Base-by-base conservation (phyloP, 2,329 filamentous ascomycete species). In the Cladophialophora chaetospira region DNA sequence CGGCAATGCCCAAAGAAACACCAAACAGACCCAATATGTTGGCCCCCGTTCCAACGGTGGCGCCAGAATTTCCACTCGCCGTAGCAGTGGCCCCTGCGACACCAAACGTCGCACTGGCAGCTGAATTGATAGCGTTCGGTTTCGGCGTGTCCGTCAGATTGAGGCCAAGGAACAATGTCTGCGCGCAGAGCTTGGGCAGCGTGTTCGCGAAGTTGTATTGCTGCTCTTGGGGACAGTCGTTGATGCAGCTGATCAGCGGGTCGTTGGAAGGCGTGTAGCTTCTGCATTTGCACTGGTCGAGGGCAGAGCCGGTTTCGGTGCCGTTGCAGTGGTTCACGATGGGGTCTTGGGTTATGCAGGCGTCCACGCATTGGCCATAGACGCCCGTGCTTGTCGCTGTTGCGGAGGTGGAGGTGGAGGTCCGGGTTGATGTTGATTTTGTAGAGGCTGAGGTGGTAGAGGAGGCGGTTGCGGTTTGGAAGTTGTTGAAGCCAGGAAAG, bases 241-340 rank as follows among this genome's bases (percentile, higher is more conserved):
- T 31, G 36, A 61, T 29, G 35, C 58, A 61, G 25, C 3, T n/a
- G 55, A 58, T 56, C 17, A 54, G 23, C 4, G 47, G 51, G 47
- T 58, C 55, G 33, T 42, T 23, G 31, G 21, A 40, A 11, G 53
- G 55, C 3, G 26, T 26, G 58, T 47, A 61, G 38, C 38, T 51
- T 9, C 11, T 33, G 38, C 58, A 61, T 38, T 26, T 40, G 48
- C 58, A 61, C 42, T 53, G 21, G 31, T 58, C 58, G 13, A 61
- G 58, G 1, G 55, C 58, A 5, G 35, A 23, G 21, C 58, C 58
- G 35, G 55, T 51, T 44, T 61, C 58, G 55, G 42, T 53, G 51
- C 55, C 58, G 25, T 57, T 47, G 47, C 58, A 61, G 46, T 44
- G 25, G 23, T 57, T 52, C 13, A 42, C 38, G 10, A 31, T 55